Conservation (phyloP, 768 basidiomycete species). For the Pleurotus citrinopileatus region DNA sequence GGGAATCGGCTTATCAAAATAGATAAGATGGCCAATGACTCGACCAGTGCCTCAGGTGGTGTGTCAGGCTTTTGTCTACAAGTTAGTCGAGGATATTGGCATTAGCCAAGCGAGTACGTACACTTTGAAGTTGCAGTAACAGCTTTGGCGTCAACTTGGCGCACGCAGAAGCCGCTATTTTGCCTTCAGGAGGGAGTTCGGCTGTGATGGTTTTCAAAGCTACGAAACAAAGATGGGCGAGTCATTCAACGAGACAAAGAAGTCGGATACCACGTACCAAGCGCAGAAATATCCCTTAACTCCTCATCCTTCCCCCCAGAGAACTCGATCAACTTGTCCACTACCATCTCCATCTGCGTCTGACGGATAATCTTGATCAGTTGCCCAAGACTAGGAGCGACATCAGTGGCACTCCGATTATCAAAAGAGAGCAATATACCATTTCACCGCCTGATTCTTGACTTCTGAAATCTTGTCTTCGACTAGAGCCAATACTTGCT, state of each 20-base stretch:
- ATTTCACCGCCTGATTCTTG: conserved; percentile 96
- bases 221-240: conserved; percentile 27
- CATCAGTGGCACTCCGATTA: conserved; percentile 5
- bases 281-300: conserved; percentile 87
- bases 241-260: background rate
- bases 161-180: conserved; percentile 76
- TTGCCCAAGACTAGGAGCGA: conserved; percentile 67
- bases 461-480: conserved; percentile 98
- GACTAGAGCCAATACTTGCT: conserved; percentile 80
- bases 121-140: conserved; percentile 74
- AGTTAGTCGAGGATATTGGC: background rate
- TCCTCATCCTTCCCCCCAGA: conserved; percentile 89
- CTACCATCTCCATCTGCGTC: conserved; percentile 77
- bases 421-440: conserved; percentile 45
- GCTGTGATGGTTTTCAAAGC: conserved; percentile 94
- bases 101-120: conserved; percentile 27
- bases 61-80: conserved; percentile 47
- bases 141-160: conserved; percentile 83
- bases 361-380: conserved; percentile 88
- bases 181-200: conserved; percentile 82
- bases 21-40: conserved; percentile 81
- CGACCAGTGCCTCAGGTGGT: conserved; percentile 78
- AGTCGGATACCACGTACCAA: conserved; percentile 54
- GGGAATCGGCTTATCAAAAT: conserved; percentile 88
- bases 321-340: conserved; percentile 86